These are phyloP conservation scores for Brassica incana DNA, from an alignment of 345 rosid genomes.

Conservation along the genomic window DNA sequence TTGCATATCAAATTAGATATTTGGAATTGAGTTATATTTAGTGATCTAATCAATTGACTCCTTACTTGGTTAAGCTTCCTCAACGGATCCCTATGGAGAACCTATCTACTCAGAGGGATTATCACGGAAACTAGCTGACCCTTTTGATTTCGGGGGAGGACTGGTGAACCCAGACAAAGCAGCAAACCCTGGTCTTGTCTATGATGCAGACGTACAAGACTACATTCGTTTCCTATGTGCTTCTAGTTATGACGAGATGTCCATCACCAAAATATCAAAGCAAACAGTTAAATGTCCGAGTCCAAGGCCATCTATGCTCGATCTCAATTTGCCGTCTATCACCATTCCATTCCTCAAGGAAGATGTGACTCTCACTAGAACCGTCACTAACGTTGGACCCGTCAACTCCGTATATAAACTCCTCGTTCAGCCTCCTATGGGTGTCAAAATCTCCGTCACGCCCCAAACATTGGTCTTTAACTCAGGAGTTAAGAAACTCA, in stretches of 20 bases:
- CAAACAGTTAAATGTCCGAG: constrained; percentile 12
- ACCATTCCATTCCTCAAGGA: constrained; percentile 27
- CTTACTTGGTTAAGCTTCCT: constrained; percentile 27
- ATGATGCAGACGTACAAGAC: constrained; percentile 48
- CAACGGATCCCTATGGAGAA: constrained; percentile 39
- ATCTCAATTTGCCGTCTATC: constrained; percentile 52
- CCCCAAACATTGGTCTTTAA: constrained; percentile 34
- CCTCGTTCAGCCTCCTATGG: constrained; percentile 36
- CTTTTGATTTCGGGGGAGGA: constrained; percentile 60
- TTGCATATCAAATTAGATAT: background rate
- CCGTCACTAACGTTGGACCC: constrained; percentile 51
- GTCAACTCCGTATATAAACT: constrained; percentile 34
- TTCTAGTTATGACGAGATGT: constrained; percentile 39
- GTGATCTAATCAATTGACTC: background rate
- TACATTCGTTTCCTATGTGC: constrained; percentile 50
- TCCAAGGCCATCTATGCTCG: constrained; percentile 21
- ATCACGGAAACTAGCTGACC: constrained; percentile 40
- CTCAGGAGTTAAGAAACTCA: constrained; percentile 22
- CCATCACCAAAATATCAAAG: constrained; percentile 41
- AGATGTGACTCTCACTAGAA: constrained; percentile 35
- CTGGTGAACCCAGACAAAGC: constrained; percentile 56
- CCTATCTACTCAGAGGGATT: constrained; percentile 46
- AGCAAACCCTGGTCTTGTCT: constrained; percentile 55
- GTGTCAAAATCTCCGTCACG: constrained; percentile 21
- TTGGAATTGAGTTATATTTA: background rate